phyloP scores from a whole-genome alignment of 2,329 filamentous ascomycete genomes.

The Fusarium palustre region DNA sequence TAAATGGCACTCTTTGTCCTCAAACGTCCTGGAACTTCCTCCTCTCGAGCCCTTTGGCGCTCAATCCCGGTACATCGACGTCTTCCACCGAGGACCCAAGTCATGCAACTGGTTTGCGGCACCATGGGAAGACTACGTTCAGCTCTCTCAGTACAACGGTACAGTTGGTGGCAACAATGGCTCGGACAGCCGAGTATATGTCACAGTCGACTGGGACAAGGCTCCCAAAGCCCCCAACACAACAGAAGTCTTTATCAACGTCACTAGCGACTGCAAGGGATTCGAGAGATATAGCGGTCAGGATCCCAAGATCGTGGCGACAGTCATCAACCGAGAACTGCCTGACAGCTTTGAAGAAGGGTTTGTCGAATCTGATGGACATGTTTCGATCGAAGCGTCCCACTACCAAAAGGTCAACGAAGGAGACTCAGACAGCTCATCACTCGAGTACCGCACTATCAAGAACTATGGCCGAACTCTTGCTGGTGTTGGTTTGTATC shows the following conservation, averaged over 20 bases:
- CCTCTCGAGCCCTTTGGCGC: slow-evolving; percentile 51
- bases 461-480: slow-evolving; percentile 68
- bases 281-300: slow-evolving; percentile 56
- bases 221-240: slow-evolving; percentile 56
- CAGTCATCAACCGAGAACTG: slow-evolving; percentile 62
- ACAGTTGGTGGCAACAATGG: slow-evolving; percentile 49
- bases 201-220: slow-evolving; percentile 51
- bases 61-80: slow-evolving; percentile 50
- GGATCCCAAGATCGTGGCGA: slow-evolving; percentile 64
- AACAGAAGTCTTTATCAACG: slow-evolving; percentile 63
- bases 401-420: slow-evolving; percentile 61
- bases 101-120: slow-evolving; percentile 48
- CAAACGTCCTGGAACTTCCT: slow-evolving; percentile 50
- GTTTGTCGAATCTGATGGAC: slow-evolving; percentile 72
- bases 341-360: slow-evolving; percentile 66
- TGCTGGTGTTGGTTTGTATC: slow-evolving; percentile 68
- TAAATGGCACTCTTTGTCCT: slow-evolving; percentile 66
- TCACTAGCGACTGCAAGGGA: slow-evolving; percentile 60
- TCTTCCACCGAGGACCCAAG: slow-evolving; percentile 52
- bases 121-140: slow-evolving; percentile 51
- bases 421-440: slow-evolving; percentile 45
- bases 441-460: slow-evolving; percentile 61
- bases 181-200: slow-evolving; percentile 47
- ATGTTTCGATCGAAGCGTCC: slow-evolving; percentile 66
- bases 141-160: slow-evolving; percentile 48